Base-by-base conservation (phyloP, 305 asterid species). In the Galium porrigens region DNA sequence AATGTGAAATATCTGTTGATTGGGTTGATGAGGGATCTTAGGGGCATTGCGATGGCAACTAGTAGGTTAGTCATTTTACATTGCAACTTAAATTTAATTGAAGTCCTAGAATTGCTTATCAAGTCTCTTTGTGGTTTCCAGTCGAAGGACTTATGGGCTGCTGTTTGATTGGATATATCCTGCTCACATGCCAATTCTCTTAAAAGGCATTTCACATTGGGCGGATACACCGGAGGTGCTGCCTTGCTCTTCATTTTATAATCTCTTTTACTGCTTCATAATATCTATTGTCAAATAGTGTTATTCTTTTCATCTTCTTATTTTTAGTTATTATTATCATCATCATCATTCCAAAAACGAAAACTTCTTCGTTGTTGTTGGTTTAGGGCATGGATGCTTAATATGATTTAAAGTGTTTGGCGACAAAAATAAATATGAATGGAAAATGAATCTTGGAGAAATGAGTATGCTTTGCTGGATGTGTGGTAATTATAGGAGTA, bases 141-240 rank as follows among this genome's bases (percentile, higher is more conserved):
- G 98, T 77, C 98, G 95, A 71, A 83, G 95, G 76, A 86, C 88
- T 63, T 89, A 84, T 61, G 89, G 95, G 65, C 83, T 89, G 64
- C 86, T 92, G 64, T 92, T 89, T 81, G 96, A 92, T 79, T 92
- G 98, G 98, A 76, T 92, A 76, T 92, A 92, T 81, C 95, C 98
- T 61, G 84, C 89, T 70, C 98, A 82, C 82, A 92, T 92, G 90
- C 95, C 94, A 53, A 65, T 82, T 80, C 78, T 92, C 63, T 78
- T 92, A 57, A 85, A 85, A 79, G 98, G 95, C 66, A 85, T 89
- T 74, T 81, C 95, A 53, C 85, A 84, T 73, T 92, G 98, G 98
- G 88, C 96, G 55, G 96, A 92, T 78, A 83, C 86, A 17, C 96
- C 96, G 3, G 98, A 89, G 94, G 98, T 92, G 67, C 68, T 48